Base-by-base conservation (phyloP, 805 yeast genomes). In the Scheffersomyces lignosus region DNA sequence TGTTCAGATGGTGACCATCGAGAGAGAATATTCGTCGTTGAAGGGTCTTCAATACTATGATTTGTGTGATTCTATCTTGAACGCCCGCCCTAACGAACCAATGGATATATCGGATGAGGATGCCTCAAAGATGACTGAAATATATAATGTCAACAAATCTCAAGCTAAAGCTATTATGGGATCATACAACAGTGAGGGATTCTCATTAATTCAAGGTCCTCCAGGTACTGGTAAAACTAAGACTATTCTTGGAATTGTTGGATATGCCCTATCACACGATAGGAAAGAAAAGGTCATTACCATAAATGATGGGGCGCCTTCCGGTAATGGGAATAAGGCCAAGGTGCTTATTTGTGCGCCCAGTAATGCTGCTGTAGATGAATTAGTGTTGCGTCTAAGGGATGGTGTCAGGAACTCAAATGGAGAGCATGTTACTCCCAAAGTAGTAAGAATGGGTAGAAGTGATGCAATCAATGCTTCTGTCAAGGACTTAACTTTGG, bases 301-400 rank as follows among this genome's bases (percentile, higher is more conserved):
- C 3, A 41, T 48, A 1, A 44, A 62, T 0, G 24, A 10, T 10
- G 56, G 56, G 32, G 53, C 54, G 1, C 23, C 29, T 4, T 25
- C 29, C 3, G 30, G 33, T 4, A 18, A 39, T 9, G 44, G 33
- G 15, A 36, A 36, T 15, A 36, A 30, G 16, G 31, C 77, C 24
- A 86, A 87, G 40, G 78, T 93, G 1, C 65, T 93, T 34, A 80
- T 93, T 14, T 95, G 99, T 75, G 98, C 99, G 1, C 99, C 99
- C 3, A 87, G 96, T 57, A 93, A 93, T 66, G 99, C 99, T 1
- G 99, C 99, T 10, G 96, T 93, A 3, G 99, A 93, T 63, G 99
- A 95, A 56, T 70, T 93, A 43, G 93, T 89, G 10, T 51, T 89
- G 14, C 82, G 99, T 56, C 66, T 93, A 41, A 80, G 83, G 47